phyloP scores from a whole-genome alignment of 208 protist species.

The Trichomonas vaginalis region DNA sequence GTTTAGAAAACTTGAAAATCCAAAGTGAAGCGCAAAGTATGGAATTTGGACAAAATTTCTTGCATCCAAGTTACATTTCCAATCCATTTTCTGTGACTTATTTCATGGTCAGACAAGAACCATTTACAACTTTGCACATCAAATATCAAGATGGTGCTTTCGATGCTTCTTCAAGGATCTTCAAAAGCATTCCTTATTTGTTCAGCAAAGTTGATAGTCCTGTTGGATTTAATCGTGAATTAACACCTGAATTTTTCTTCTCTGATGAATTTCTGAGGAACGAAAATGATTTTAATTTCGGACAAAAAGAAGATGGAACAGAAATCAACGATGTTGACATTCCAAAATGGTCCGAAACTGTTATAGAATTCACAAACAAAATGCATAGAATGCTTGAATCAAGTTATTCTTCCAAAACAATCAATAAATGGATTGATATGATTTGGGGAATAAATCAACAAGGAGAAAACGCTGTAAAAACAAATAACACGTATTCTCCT shows the following conservation, averaged over 20 bases:
- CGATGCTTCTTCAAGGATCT: background rate
- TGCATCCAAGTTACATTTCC: background rate
- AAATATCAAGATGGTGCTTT: background rate
- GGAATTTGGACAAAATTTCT: background rate
- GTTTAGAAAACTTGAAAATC: background rate
- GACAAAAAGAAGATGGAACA: background rate
- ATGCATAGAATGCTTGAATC: background rate
- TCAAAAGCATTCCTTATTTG: background rate
- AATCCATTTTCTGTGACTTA: background rate
- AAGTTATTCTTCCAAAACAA: background rate
- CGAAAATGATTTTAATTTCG: background rate
- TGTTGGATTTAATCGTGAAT: background rate
- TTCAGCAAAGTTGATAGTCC: too few species aligned
- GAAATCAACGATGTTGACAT: background rate
- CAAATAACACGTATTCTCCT: background rate
- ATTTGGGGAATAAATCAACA: background rate
- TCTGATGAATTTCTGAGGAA: background rate
- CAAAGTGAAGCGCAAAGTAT: background rate
- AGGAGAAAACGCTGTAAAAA: background rate
- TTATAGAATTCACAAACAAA: background rate
- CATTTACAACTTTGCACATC: background rate
- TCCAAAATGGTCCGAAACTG: background rate
- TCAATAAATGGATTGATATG: conserved; percentile 3
- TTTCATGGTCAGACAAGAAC: background rate
- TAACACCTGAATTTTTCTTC: background rate